Evolutionary conservation across 164 flowering plant species (phyloP).

Genomic region (Platanus orientalis): DNA sequence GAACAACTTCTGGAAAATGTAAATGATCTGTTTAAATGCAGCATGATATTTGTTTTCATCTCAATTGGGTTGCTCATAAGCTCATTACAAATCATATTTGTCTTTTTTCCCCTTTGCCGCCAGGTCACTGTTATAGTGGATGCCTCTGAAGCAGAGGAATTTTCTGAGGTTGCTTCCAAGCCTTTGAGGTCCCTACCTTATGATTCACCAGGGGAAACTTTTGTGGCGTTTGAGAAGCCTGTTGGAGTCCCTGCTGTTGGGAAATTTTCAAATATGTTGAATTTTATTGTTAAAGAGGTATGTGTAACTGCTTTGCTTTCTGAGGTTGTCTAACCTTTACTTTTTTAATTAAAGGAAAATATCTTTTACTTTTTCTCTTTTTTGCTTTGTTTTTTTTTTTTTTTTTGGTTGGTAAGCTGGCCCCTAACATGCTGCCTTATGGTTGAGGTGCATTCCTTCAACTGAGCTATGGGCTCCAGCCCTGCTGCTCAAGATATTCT

Average conservation of each 20-base stretch:
- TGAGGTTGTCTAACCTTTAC: no score
- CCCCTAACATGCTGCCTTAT: neutral
- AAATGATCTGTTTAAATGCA: slow-evolving; percentile 11
- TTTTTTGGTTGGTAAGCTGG: no score
- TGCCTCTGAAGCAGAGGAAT: slow-evolving; percentile 97
- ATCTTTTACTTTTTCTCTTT: no score
- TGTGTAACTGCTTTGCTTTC: neutral
- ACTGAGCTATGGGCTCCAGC: neutral
- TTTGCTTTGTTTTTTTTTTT: no score
- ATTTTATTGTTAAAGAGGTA: slow-evolving; percentile 91
- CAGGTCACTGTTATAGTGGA: slow-evolving; percentile 86
- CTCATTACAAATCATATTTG: neutral
- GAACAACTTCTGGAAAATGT: slow-evolving; percentile 92
- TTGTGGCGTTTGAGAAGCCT: slow-evolving; percentile 90
- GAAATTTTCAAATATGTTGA: slow-evolving; percentile 74
- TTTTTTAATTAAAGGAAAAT: neutral
- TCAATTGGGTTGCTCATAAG: neutral
- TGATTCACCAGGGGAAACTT: slow-evolving; percentile 91
- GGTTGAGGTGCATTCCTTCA: neutral
- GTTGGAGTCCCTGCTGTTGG: slow-evolving; percentile 78
- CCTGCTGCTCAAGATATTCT: no score
- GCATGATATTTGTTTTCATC: neutral
- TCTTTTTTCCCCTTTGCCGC: slow-evolving; percentile 16
- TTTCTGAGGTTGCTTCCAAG: slow-evolving; percentile 65
- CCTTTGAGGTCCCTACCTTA: slow-evolving; percentile 88